Conservation (phyloP, 2,329 filamentous ascomycete genomes). For the Nectriaceae sp. region DNA sequence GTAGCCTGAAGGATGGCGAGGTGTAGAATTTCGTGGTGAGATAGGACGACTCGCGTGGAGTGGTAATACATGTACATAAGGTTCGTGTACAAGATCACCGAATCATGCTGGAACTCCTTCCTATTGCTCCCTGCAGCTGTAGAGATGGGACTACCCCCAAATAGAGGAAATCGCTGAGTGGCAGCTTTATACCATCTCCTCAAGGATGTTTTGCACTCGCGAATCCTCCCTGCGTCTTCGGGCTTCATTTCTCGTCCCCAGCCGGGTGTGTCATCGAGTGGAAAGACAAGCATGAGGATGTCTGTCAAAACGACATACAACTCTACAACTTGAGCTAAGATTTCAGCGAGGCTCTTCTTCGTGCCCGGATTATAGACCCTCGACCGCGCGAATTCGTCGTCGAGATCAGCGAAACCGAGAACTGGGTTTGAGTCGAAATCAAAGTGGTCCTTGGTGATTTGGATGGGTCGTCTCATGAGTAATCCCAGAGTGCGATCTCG, state of each 20-base stretch:
- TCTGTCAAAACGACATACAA: conserved; percentile 50
- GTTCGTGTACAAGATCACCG: conserved; percentile 47
- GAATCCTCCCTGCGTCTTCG: conserved; percentile 34
- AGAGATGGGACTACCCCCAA: conserved; percentile 33
- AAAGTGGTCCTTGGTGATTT: conserved; percentile 49
- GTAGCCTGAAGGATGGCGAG: conserved; percentile 43
- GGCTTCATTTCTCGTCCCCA: conserved; percentile 37
- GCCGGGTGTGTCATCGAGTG: conserved; percentile 43
- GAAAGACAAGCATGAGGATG: conserved; percentile 46
- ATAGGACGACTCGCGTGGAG: conserved; percentile 45
- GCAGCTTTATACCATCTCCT: conserved; percentile 43
- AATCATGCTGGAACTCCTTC: conserved; percentile 40
- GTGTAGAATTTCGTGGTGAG: conserved; percentile 48
- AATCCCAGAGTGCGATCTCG: conserved; percentile 53
- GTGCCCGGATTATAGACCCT: conserved; percentile 47
- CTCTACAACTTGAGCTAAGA: conserved; percentile 47
- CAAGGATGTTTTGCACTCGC: conserved; percentile 38
- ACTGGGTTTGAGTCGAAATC: conserved; percentile 40
- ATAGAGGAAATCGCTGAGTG: conserved; percentile 40
- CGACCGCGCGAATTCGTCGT: conserved; percentile 46
- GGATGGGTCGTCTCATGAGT: conserved; percentile 51
- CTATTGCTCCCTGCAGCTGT: conserved; percentile 21
- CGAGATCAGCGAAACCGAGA: conserved; percentile 45
- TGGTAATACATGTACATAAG: conserved; percentile 55
- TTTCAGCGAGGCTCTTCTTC: conserved; percentile 45